A percentile compares a stretch with the other conserved stretches of the same genome.
These are phyloP conservation scores for Amoeboaphelidium protococcarum DNA, from an alignment of 371 early-diverging fungal genomes.

Conservation along the genomic window DNA sequence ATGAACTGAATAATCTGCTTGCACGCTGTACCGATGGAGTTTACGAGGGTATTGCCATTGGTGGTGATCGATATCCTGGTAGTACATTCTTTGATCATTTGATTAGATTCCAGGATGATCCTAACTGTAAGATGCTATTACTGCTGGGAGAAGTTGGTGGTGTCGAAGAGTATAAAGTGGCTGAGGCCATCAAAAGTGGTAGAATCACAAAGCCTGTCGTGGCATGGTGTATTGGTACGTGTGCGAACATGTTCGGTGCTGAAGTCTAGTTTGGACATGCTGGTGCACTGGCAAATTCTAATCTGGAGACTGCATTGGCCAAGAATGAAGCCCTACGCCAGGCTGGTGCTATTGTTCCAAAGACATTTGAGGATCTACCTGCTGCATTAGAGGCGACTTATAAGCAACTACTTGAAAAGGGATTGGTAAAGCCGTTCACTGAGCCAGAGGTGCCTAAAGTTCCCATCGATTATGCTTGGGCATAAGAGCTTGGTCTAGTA, in stretches of 20 bases:
- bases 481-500: constrained; percentile 88
- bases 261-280: constrained; percentile 88
- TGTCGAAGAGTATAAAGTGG: constrained; percentile 81
- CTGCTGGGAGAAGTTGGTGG: constrained; percentile 94
- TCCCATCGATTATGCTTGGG: constrained; percentile 96
- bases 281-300: constrained; percentile 84
- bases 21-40: constrained; percentile 86
- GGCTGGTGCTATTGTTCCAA: constrained; percentile 78
- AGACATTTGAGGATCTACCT: constrained; percentile 85
- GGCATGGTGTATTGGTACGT: constrained; percentile 96
- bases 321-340: constrained; percentile 71
- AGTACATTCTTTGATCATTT: constrained; percentile 93
- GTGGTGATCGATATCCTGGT: constrained; percentile 96
- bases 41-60: constrained; percentile 93
- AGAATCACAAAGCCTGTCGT: constrained; percentile 85
- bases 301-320: constrained; percentile 82
- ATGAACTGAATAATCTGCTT: constrained; percentile 93
- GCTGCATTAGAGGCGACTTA: constrained; percentile 44
- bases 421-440: constrained; percentile 27
- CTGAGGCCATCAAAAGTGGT: constrained; percentile 63
- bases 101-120: constrained; percentile 73
- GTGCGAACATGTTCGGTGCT: constrained; percentile 90
- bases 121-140: constrained; percentile 73
- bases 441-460: constrained; percentile 94
- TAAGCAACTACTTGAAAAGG: constrained; percentile 35